phyloP scores from a whole-genome alignment of 2,329 filamentous ascomycete genomes.

The Colletotrichum sp. region DNA sequence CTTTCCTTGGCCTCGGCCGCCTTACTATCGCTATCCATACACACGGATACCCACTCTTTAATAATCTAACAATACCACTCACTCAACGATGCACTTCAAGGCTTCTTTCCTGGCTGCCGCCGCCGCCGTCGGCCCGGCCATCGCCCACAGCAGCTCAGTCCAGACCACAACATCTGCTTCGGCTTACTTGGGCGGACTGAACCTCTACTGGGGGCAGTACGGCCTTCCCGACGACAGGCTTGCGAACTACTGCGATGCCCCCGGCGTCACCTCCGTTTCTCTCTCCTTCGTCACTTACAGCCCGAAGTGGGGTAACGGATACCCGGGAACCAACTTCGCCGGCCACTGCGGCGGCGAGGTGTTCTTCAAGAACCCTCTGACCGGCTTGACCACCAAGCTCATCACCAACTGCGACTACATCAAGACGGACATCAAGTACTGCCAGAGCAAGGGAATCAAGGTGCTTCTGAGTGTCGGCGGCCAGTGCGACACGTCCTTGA shows the following conservation, averaged over 20 bases:
- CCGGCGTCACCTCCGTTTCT: slow-evolving; percentile 40
- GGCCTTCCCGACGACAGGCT: slow-evolving; percentile 31
- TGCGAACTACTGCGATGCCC: slow-evolving; percentile 36
- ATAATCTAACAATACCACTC: slow-evolving; percentile 13
- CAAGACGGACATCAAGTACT: slow-evolving; percentile 44
- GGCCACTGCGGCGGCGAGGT: slow-evolving; percentile 38
- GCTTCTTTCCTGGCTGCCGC: slow-evolving; percentile 30
- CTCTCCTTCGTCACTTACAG: slow-evolving; percentile 42
- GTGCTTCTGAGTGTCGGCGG: slow-evolving; percentile 48
- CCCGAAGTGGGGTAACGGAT: slow-evolving; percentile 39
- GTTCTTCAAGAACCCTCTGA: slow-evolving; percentile 24
- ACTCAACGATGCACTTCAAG: slow-evolving; percentile 23
- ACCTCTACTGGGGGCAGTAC: slow-evolving; percentile 47
- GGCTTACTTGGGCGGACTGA: slow-evolving; percentile 31
- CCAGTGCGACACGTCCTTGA: slow-evolving; percentile 21
- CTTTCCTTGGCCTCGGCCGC: slow-evolving; percentile 37
- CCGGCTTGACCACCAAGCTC: slow-evolving; percentile 31
- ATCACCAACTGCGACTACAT: slow-evolving; percentile 39
- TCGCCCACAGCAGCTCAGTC: neutral
- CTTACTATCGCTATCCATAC: slow-evolving; percentile 30
- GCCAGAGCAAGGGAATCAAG: slow-evolving; percentile 46
- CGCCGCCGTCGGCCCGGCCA: slow-evolving; percentile 21
- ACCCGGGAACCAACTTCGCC: slow-evolving; percentile 44
- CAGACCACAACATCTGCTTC: neutral
- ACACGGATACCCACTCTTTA: neutral